Conservation (phyloP, 208 protist genomes). For the Acanthamoeba royreba region DNA sequence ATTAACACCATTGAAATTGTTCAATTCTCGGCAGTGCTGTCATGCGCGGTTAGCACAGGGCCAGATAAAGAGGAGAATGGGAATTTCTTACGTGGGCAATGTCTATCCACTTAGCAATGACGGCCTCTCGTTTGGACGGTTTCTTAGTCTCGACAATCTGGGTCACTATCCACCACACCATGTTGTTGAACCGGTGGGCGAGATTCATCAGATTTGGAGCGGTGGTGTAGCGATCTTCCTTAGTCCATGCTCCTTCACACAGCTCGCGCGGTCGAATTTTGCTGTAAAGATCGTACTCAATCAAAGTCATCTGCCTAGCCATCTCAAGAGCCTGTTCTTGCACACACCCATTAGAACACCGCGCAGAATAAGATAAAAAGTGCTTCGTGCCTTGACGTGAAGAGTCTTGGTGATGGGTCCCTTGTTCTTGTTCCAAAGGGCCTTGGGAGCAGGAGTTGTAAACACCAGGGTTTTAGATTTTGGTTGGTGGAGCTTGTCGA, state of each 20-base stretch:
- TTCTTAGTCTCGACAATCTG: not conserved
- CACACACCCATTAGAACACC: not conserved
- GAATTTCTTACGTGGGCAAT: not conserved
- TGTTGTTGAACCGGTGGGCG: not conserved
- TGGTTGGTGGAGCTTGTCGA: constrained; percentile 32
- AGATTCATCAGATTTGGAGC: constrained; percentile 9
- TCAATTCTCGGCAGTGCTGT: not conserved
- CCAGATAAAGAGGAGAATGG: not conserved
- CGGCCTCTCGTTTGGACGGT: not conserved
- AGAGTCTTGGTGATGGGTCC: not conserved
- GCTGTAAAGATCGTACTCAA: constrained; percentile 27
- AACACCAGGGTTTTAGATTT: constrained; percentile 18
- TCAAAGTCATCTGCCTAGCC: constrained; percentile 45
- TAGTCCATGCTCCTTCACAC: not conserved
- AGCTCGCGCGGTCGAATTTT: not conserved
- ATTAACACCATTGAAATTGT: constrained; percentile 55
- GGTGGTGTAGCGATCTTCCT: not conserved
- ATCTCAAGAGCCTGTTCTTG: not conserved
- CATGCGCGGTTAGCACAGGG: not conserved
- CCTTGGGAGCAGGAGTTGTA: not conserved
- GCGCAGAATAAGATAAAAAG: not conserved
- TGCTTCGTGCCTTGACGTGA: not conserved
- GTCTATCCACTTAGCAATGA: constrained; percentile 2
- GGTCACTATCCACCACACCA: constrained; percentile 20
- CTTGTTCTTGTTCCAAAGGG: constrained; percentile 23